phyloP scores from a whole-genome alignment of 2,329 filamentous ascomycete genomes.

The Penicillium sp. region DNA sequence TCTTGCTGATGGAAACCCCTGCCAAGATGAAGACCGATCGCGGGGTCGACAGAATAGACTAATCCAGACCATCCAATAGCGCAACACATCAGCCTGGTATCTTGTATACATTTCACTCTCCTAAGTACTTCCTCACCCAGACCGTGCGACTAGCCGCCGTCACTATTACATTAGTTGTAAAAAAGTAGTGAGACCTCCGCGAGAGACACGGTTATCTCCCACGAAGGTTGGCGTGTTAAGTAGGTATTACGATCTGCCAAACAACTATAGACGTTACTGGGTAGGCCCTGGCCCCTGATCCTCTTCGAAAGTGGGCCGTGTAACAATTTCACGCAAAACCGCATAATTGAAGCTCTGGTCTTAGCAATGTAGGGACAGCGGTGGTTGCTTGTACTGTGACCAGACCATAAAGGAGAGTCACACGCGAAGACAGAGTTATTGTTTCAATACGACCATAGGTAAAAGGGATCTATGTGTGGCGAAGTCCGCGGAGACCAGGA shows the following conservation, averaged over 20 bases:
- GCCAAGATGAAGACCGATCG: neutral
- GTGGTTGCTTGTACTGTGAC: neutral
- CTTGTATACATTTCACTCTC: neutral
- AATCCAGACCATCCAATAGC: neutral
- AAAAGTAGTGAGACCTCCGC: neutral
- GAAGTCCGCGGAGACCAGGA: neutral
- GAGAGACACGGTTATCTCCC: conserved; percentile 11
- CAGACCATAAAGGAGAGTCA: conserved; percentile 4
- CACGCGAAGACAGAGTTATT: neutral
- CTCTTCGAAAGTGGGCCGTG: conserved; percentile 2
- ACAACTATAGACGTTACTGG: conserved; percentile 1
- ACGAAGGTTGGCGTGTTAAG: conserved; percentile 5
- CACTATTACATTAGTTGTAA: conserved; percentile 21
- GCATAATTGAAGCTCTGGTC: neutral
- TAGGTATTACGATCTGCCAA: conserved; percentile 12
- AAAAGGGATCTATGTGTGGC: no score
- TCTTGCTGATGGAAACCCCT: neutral
- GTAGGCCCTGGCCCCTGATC: neutral
- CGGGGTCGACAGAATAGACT: no score
- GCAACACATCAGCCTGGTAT: conserved; percentile 2
- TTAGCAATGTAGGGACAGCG: no score
- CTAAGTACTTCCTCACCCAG: neutral
- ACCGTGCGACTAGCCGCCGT: neutral
- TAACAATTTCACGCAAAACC: neutral
- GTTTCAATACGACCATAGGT: no score